Percentiles rank a stretch among this genome's conserved stretches.
Conservation (phyloP, 2,329 filamentous ascomycete genomes). For the Cladosporium sp. region DNA sequence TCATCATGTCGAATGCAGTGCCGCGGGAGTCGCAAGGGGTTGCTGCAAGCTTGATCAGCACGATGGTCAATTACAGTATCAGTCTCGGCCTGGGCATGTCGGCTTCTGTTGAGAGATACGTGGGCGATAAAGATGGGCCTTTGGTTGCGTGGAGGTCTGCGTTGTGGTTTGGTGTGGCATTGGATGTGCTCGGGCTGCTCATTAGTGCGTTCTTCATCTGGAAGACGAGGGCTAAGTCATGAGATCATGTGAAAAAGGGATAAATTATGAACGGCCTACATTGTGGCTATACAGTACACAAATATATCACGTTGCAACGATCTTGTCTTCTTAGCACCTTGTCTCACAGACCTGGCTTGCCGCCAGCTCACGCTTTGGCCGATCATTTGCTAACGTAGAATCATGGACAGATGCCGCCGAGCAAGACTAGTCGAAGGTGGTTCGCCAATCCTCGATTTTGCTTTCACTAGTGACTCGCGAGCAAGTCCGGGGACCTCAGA, state of each 20-base stretch:
- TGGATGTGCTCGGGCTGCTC: slow-evolving; percentile 32
- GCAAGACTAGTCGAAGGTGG: too few species aligned
- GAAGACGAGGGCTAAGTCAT: slow-evolving; percentile 7
- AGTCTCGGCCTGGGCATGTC: slow-evolving; percentile 66
- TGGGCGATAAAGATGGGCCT: slow-evolving; percentile 37
- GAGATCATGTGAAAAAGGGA: neutral
- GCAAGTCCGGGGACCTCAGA: too few species aligned
- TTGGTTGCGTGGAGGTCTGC: slow-evolving; percentile 40
- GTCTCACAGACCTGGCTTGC: too few species aligned
- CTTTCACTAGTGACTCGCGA: too few species aligned
- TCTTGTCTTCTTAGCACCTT: neutral
- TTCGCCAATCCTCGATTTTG: too few species aligned
- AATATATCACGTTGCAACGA: neutral
- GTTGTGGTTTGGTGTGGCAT: slow-evolving; percentile 42
- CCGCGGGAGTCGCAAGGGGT: slow-evolving; percentile 51
- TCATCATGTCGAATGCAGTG: slow-evolving; percentile 59
- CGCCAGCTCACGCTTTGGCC: too few species aligned
- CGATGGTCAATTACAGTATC: slow-evolving; percentile 68
- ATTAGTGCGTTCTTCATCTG: slow-evolving; percentile 31
- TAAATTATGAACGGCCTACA: neutral
- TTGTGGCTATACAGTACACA: neutral
- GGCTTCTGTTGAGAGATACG: slow-evolving; percentile 56
- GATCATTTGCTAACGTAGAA: too few species aligned
- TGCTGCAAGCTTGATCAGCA: slow-evolving; percentile 60
- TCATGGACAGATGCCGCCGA: too few species aligned